These are phyloP conservation scores for Stemphylium beticola DNA, from an alignment of 2,329 filamentous ascomycete genomes.

Conservation along the genomic window DNA sequence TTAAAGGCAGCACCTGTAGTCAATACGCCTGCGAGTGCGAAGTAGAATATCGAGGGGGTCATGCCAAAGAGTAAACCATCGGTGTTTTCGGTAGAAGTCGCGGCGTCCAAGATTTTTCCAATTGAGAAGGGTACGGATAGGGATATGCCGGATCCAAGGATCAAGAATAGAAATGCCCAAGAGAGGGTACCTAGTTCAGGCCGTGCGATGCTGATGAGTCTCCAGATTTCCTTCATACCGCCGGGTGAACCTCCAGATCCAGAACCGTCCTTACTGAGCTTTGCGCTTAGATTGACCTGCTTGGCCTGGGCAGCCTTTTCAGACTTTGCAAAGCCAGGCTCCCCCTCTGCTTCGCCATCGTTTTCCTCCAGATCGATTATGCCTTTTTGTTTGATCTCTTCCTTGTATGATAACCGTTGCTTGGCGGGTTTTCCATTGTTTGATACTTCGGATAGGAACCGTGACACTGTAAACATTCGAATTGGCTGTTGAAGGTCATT, in stretches of 20 bases:
- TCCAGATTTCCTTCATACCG: conserved; percentile 76
- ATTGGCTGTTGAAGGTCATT: conserved; percentile 34
- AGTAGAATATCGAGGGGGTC: conserved; percentile 85
- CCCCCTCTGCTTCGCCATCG: conserved; percentile 61
- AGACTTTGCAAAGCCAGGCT: conserved; percentile 71
- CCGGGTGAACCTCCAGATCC: conserved; percentile 55
- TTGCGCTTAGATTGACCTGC: conserved; percentile 86
- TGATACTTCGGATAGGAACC: conserved; percentile 33
- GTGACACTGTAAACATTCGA: conserved; percentile 39
- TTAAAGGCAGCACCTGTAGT: conserved; percentile 87
- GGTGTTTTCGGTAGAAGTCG: conserved; percentile 71
- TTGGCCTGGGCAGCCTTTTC: conserved; percentile 87
- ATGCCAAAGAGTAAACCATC: conserved; percentile 80
- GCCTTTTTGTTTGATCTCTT: conserved; percentile 49
- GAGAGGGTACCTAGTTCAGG: conserved; percentile 81
- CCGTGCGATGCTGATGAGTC: conserved; percentile 85
- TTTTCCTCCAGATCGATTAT: conserved; percentile 44
- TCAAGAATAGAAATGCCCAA: conserved; percentile 82
- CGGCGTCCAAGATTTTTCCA: conserved; percentile 91
- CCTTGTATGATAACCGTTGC: conserved; percentile 44
- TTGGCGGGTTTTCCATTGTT: conserved; percentile 22
- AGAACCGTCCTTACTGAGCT: conserved; percentile 79
- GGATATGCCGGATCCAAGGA: conserved; percentile 89
- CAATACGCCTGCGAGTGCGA: conserved; percentile 74
- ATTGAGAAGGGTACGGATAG: conserved; percentile 98